Evolutionary conservation across 345 rosid genomes (phyloP).

Genomic region (Lepidium didymum): DNA sequence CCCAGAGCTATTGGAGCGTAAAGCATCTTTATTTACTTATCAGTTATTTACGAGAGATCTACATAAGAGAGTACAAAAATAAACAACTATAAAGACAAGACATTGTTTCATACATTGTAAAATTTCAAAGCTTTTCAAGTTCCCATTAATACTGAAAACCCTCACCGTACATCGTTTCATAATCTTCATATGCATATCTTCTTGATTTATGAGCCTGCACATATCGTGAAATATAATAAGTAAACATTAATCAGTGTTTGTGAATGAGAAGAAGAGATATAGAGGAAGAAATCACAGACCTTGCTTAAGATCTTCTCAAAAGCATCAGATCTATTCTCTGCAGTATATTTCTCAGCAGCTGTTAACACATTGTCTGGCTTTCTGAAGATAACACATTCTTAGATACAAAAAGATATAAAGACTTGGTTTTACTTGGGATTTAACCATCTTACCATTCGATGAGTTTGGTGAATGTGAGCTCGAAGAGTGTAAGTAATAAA

Average conservation of each 20-base stretch:
- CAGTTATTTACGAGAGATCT: background rate
- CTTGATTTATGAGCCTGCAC: slow-evolving; percentile 64
- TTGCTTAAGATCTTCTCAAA: slow-evolving; percentile 75
- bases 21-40: background rate
- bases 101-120: slow-evolving; percentile 9
- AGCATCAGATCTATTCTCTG: slow-evolving; percentile 81
- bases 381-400: slow-evolving; percentile 35
- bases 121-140: background rate
- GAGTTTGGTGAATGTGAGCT: slow-evolving; percentile 83
- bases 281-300: slow-evolving; percentile 27
- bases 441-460: slow-evolving; percentile 61
- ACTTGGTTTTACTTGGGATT: background rate
- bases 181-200: slow-evolving; percentile 11
- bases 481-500: slow-evolving; percentile 76
- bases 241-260: background rate
- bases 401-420: background rate
- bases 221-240: background rate
- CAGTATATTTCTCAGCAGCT: slow-evolving; percentile 83
- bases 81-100: background rate
- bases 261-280: background rate
- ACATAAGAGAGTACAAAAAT: background rate
- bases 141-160: slow-evolving; percentile 6
- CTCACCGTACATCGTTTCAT: slow-evolving; percentile 18
- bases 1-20: too few species aligned
- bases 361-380: slow-evolving; percentile 69